Evolutionary conservation across 345 rosid genomes (phyloP), one percentile per base, ranked within the genome.

Genomic region (Atalantia buxifolia): DNA sequence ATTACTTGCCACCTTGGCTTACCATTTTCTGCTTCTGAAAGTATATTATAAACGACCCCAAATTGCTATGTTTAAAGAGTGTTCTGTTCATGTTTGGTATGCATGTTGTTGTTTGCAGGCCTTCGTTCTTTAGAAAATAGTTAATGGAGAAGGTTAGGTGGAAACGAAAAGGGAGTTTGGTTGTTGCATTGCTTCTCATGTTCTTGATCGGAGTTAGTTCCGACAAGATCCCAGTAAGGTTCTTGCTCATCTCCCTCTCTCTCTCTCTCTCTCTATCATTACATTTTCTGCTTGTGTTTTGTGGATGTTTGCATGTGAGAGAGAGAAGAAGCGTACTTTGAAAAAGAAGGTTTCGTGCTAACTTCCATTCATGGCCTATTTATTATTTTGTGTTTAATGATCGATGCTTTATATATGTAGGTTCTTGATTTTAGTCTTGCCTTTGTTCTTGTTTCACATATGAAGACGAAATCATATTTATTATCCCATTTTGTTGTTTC

Each of bases 201-300:
- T 69, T 79, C 77, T 55, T 68, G 45, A 31, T 42, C 59, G 48
- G 76, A 18, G 72, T 69, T 66, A 38, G 53, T 61, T 76, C 61
- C 8, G 68, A 75, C 68, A 69, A 72, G 72, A 73, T 83, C 82
- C 76, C 76, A 27, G 40, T 79, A 69, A 84, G 91, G 88, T 86
- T 81, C 86, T 76, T 76, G 60, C 80, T 75, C 78, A 0, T 33
- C 63, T 33, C 62, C 16, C 21, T 50, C 1, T 33, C 57, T 31
- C 56, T 50, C 71, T 65, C 22, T 24, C 1, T 50, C 56, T 50
- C 56, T 50, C 48, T 36, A n/a, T 63, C 30, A 14, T 27, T 18
- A 5, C 68, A 38, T 65, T 12, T 28, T 57, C 27, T 69, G 60
- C 19, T 69, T 31, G n/a, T 38, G 56, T 21, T 45, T 18, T 24